Evolutionary conservation across 2,329 filamentous ascomycete genomes (phyloP).

Genomic region (Ophiosphaerella narmari): DNA sequence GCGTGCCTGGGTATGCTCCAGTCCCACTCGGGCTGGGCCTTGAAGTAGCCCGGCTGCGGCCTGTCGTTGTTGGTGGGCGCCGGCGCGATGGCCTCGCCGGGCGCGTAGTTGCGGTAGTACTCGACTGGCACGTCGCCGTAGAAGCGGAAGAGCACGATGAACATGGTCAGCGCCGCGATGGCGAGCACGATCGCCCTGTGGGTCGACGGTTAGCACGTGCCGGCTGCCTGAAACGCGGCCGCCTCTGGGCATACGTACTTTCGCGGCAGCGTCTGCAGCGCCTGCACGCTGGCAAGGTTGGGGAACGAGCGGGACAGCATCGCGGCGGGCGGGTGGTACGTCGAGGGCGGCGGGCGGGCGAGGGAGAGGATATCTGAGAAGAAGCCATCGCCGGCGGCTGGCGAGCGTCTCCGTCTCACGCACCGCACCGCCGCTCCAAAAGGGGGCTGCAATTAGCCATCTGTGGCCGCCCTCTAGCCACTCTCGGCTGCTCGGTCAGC

Average conservation of each 20-base stretch:
- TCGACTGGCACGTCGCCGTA: slow-evolving; percentile 31
- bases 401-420: too few relatives aligned
- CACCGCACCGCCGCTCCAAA: too few relatives aligned
- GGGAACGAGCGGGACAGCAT: slow-evolving; percentile 5
- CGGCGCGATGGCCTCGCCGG: slow-evolving; percentile 19
- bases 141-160: slow-evolving; percentile 30
- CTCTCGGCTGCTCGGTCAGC: too few relatives aligned
- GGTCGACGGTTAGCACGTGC: slow-evolving; percentile 4
- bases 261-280: slow-evolving; percentile 11
- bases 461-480: too few relatives aligned
- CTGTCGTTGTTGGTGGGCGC: slow-evolving; percentile 24
- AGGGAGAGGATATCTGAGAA: too few relatives aligned
- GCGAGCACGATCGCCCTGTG: slow-evolving; percentile 26
- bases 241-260: slow-evolving; percentile 5
- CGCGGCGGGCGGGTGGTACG: too few relatives aligned
- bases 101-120: slow-evolving; percentile 32
- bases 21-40: slow-evolving; percentile 38
- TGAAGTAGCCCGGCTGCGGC: slow-evolving; percentile 39
- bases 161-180: slow-evolving; percentile 21
- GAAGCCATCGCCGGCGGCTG: too few relatives aligned
- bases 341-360: too few relatives aligned
- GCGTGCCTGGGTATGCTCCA: slow-evolving; percentile 33
- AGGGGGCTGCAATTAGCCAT: too few relatives aligned
- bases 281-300: slow-evolving; percentile 8
- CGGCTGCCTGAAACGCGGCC: too few relatives aligned